phyloP scores from a whole-genome alignment of 2,329 filamentous ascomycete species.

The Aspergillus awamori region DNA sequence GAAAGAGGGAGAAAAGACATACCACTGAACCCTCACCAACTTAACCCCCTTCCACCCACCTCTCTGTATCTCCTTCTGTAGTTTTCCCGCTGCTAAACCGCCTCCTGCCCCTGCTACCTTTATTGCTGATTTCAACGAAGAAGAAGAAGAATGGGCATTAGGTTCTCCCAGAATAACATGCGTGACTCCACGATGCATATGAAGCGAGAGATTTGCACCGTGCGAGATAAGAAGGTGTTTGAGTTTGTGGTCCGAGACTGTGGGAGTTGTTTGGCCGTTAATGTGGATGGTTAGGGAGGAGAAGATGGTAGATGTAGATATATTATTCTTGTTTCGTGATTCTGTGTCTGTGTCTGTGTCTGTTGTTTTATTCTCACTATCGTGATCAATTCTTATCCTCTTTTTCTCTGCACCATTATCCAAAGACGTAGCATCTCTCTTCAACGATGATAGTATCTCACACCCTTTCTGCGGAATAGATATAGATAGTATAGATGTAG shows the following conservation, averaged over 20 bases:
- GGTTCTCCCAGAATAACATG: slow-evolving; percentile 79
- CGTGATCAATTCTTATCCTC: slow-evolving; percentile 1
- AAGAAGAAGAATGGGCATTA: slow-evolving; percentile 27
- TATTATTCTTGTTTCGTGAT: neutral
- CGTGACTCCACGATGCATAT: slow-evolving; percentile 75
- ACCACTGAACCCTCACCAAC: slow-evolving; percentile 83
- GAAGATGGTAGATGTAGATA: slow-evolving; percentile 56
- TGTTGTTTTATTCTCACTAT: no score
- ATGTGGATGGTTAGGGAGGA: slow-evolving; percentile 75
- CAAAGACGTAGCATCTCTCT: no score
- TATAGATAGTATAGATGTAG: no score
- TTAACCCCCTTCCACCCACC: slow-evolving; percentile 71
- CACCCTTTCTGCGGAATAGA: no score
- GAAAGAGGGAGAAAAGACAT: slow-evolving; percentile 32
- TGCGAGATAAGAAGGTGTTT: slow-evolving; percentile 76
- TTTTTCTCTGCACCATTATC: slow-evolving; percentile 6
- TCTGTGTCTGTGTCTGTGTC: no score
- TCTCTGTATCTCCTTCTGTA: slow-evolving; percentile 75
- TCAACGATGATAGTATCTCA: no score
- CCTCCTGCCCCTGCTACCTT: slow-evolving; percentile 67
- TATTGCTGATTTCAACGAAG: neutral
- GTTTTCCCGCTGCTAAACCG: slow-evolving; percentile 73
- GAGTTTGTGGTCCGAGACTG: slow-evolving; percentile 82
- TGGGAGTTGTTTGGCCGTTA: slow-evolving; percentile 81
- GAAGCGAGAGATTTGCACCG: slow-evolving; percentile 71